Evolutionary conservation across 2,329 filamentous ascomycete species (phyloP).

Genomic region (Pseudopyrenochaeta lycopersici): DNA sequence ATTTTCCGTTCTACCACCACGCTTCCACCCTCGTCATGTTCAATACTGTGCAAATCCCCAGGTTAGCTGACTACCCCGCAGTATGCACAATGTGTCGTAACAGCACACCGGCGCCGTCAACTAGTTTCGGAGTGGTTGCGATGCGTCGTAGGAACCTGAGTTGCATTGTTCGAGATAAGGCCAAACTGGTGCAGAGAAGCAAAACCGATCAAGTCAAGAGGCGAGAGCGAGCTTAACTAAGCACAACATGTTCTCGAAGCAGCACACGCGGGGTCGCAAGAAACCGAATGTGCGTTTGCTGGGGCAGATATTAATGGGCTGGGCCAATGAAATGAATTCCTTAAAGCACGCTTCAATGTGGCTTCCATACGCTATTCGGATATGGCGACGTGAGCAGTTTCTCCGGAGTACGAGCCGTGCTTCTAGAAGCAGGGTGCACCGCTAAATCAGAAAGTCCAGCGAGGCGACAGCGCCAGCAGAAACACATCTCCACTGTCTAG

Average conservation of each 20-base stretch:
- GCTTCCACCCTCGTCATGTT: background rate
- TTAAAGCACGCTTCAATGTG: background rate
- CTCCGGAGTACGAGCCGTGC: conserved; percentile 2
- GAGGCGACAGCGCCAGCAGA: background rate
- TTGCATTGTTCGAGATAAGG: background rate
- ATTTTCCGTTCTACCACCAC: background rate
- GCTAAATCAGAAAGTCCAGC: background rate
- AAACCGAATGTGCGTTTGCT: background rate
- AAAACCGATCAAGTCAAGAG: background rate
- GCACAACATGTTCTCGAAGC: background rate
- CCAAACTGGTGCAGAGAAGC: background rate
- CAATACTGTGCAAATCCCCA: background rate
- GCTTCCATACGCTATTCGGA: background rate
- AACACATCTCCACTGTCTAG: background rate
- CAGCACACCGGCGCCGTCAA: background rate
- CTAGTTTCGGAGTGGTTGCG: background rate
- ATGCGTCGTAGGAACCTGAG: background rate
- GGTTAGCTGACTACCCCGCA: background rate
- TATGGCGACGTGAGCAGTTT: background rate
- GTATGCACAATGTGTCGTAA: background rate
- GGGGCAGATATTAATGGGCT: background rate
- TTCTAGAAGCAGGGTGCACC: background rate
- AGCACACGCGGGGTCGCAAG: background rate
- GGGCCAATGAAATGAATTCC: background rate
- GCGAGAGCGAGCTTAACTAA: background rate